These are phyloP conservation scores for Kockovaella imperatae DNA, from an alignment of 768 basidiomycete species.

Conservation along the genomic window DNA sequence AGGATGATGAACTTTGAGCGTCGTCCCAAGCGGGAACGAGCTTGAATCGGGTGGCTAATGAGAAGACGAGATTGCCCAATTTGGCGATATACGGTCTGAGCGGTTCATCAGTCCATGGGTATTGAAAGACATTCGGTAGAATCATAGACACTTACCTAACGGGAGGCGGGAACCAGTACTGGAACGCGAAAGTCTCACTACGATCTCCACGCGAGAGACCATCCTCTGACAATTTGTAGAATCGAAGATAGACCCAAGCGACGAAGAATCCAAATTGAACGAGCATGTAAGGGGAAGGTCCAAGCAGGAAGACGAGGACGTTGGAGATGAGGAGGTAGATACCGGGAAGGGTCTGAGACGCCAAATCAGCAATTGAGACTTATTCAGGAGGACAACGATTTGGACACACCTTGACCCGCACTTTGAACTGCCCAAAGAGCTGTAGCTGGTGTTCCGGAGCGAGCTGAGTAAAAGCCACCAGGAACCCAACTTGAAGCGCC, in stretches of 20 bases:
- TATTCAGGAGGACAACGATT: background rate
- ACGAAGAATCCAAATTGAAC: conserved; percentile 99
- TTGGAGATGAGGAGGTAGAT: conserved; percentile 84
- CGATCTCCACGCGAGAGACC: conserved; percentile 74
- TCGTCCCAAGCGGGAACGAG: conserved; percentile 60
- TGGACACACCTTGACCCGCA: conserved; percentile 73
- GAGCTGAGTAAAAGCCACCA: conserved; percentile 94
- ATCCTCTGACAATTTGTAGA: conserved; percentile 78
- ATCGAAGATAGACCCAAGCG: conserved; percentile 88
- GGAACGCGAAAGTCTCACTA: conserved; percentile 90
- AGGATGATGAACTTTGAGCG: conserved; percentile 47
- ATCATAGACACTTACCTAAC: conserved; percentile 62
- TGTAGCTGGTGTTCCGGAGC: conserved; percentile 99
- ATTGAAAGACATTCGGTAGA: background rate
- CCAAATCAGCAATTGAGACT: conserved; percentile 2
- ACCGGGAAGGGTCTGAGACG: conserved; percentile 75
- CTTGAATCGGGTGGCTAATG: conserved; percentile 55
- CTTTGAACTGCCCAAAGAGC: conserved; percentile 57
- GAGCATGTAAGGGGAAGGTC: conserved; percentile 40
- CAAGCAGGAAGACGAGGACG: conserved; percentile 47
- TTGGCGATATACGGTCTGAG: conserved; percentile 62
- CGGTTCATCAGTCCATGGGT: background rate
- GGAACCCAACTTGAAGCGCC: conserved; percentile 74
- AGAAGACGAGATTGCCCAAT: conserved; percentile 62
- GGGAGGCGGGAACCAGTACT: conserved; percentile 95